A percentile compares a stretch with the other conserved stretches of the same genome.
These are phyloP conservation scores for Plenodomus lindquistii DNA, from an alignment of 2,329 filamentous ascomycete species.

Conservation along the genomic window DNA sequence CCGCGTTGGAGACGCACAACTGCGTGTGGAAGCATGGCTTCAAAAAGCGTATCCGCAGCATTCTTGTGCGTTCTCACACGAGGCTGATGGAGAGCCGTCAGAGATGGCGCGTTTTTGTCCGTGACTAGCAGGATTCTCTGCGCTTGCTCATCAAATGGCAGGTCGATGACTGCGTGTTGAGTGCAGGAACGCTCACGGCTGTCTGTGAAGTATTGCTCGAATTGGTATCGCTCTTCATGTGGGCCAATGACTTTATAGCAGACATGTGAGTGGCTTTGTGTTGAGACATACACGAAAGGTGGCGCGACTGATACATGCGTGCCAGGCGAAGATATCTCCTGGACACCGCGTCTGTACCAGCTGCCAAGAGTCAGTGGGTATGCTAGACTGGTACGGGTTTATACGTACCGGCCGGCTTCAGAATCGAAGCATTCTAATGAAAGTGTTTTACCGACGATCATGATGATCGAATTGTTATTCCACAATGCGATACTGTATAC, in stretches of 20 bases:
- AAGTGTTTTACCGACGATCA: constrained; percentile 30
- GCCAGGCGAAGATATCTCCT: constrained; percentile 53
- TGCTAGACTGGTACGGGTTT: neutral
- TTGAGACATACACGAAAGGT: constrained; percentile 58
- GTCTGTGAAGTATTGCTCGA: constrained; percentile 36
- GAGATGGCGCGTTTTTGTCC: constrained; percentile 36
- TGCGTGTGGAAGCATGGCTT: constrained; percentile 47
- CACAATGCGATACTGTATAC: constrained; percentile 39
- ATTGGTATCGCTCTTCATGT: constrained; percentile 25
- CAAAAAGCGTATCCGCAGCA: constrained; percentile 44
- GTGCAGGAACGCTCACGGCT: constrained; percentile 31
- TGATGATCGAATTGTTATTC: constrained; percentile 28
- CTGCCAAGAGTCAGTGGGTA: constrained; percentile 21
- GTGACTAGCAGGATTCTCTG: constrained; percentile 34
- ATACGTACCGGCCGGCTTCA: constrained; percentile 21
- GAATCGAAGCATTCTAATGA: constrained; percentile 36
- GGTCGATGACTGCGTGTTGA: constrained; percentile 29
- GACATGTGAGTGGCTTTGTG: constrained; percentile 57
- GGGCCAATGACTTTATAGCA: constrained; percentile 48
- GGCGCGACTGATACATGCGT: constrained; percentile 54
- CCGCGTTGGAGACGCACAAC: constrained; percentile 56
- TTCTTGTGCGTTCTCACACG: constrained; percentile 19
- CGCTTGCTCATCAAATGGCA: constrained; percentile 3
- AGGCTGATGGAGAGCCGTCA: constrained; percentile 37
- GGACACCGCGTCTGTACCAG: constrained; percentile 47